Evolutionary conservation across 148 eudicot species (phyloP).

Genomic region (Spergularia marina): DNA sequence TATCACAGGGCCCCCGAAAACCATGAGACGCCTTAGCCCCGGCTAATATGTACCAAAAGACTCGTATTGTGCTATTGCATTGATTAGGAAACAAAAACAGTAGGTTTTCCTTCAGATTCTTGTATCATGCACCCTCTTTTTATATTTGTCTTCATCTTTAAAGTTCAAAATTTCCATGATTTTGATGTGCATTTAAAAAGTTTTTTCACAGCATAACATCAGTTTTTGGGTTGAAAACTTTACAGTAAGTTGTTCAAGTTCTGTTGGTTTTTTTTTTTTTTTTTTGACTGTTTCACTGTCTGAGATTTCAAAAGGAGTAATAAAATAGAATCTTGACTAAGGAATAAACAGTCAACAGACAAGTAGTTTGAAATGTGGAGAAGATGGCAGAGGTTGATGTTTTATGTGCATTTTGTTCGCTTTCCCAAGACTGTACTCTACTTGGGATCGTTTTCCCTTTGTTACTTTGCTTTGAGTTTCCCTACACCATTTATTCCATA

Average conservation of each 20-base stretch:
- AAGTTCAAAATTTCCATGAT: background rate
- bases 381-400: background rate
- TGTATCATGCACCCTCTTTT: too few species aligned
- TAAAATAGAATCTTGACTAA: background rate
- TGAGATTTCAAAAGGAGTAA: background rate
- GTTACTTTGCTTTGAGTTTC: slow-evolving; percentile 4
- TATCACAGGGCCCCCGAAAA: too few species aligned
- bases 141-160: too few species aligned
- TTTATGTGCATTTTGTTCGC: slow-evolving; percentile 8
- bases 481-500: slow-evolving; percentile 9
- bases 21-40: too few species aligned
- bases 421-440: slow-evolving; percentile 3
- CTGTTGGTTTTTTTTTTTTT: too few species aligned
- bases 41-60: too few species aligned
- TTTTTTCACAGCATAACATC: background rate
- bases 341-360: slow-evolving; percentile 7
- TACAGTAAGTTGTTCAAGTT: background rate
- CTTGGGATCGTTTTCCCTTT: slow-evolving; percentile 14
- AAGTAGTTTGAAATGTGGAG: slow-evolving; percentile 5
- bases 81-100: too few species aligned
- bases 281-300: background rate
- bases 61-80: too few species aligned
- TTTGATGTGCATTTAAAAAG: too few species aligned
- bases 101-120: too few species aligned
- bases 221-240: slow-evolving; percentile 8